Base-by-base conservation (phyloP, 2,329 filamentous ascomycete species). In the Didymella keratinophila region DNA sequence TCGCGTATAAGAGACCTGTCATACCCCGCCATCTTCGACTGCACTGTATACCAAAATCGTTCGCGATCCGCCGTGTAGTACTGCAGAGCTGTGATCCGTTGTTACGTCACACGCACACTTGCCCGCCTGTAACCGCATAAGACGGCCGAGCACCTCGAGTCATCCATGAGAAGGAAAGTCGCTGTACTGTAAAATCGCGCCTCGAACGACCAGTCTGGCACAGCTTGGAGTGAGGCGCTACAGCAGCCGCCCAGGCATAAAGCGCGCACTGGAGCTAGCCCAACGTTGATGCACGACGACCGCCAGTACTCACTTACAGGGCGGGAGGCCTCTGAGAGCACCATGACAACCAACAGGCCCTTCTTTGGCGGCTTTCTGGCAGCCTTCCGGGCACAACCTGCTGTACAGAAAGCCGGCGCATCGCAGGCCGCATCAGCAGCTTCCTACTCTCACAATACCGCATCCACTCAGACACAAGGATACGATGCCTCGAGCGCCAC, bases 291-390 rank as follows among this genome's bases (percentile, higher is more conserved):
- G 69, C 70, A 71, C 70, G 61, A 68, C 48, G 67, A 69, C 60
- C 65, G 62, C 36, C 67, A 70, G 44, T 63, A 53, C 63, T 62
- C 57, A 42, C 56, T 63, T 32, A 52, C 67, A 58, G 55, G 59
- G 53, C 68, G 53, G 39, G 60, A 61, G 34, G 49, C 61, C 39
- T 54, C 66, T 10, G 51, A 50, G 57, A 55, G 58, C 58, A 79
- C 58, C 67, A 89, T 89, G 86, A 84, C 86, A 2, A 87, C 85
- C 63, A 88, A 89, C 78, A 79, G 86, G 57, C 87, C 83, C 46
- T 89, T 89, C 78, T 82, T 90, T 68, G 82, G 86, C 65, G 87
- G 86, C 79, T 88, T 89, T 78, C 83, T 89, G 61, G 84, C 87
- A 46, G 86, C 87, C 62, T 90, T 90, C 71, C 83, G 87, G 50